Conservation (phyloP, 2,329 filamentous ascomycete genomes). For the Chaetomium sp. region DNA sequence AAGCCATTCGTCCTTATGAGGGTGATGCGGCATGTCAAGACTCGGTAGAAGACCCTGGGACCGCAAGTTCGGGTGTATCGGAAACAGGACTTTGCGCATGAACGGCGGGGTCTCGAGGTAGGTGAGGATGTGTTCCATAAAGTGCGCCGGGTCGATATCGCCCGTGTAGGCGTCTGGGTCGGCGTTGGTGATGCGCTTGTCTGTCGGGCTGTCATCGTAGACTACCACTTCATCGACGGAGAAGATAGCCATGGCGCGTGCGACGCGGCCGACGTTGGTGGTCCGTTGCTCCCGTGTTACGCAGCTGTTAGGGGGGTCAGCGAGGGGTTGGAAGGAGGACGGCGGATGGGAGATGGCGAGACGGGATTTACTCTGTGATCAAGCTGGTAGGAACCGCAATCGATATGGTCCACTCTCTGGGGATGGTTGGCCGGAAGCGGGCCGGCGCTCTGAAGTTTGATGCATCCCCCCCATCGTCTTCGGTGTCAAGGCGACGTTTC, state of each 20-base stretch:
- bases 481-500: constrained; percentile 46
- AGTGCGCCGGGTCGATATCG: constrained; percentile 70
- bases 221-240: constrained; percentile 78
- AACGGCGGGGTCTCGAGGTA: constrained; percentile 83
- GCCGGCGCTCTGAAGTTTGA: constrained; percentile 63
- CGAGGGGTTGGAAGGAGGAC: background rate
- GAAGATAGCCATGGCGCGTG: constrained; percentile 75
- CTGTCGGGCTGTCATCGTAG: constrained; percentile 61
- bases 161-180: constrained; percentile 56
- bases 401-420: constrained; percentile 67
- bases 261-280: constrained; percentile 65
- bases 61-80: constrained; percentile 69
- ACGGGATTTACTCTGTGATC: constrained; percentile 54
- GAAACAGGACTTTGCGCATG: constrained; percentile 68
- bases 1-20: constrained; percentile 69
- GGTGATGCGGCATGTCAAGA: constrained; percentile 80
- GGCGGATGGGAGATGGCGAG: background rate
- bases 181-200: constrained; percentile 40
- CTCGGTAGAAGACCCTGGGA: constrained; percentile 67
- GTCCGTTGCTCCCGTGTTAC: constrained; percentile 70
- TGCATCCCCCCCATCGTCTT: constrained; percentile 35
- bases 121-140: constrained; percentile 69
- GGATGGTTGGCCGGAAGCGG: constrained; percentile 57
- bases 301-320: constrained; percentile 41
- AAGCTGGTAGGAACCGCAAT: constrained; percentile 75